Conservation (phyloP, 1,284 basidiomycete species). For the Dichomitus squalens region DNA sequence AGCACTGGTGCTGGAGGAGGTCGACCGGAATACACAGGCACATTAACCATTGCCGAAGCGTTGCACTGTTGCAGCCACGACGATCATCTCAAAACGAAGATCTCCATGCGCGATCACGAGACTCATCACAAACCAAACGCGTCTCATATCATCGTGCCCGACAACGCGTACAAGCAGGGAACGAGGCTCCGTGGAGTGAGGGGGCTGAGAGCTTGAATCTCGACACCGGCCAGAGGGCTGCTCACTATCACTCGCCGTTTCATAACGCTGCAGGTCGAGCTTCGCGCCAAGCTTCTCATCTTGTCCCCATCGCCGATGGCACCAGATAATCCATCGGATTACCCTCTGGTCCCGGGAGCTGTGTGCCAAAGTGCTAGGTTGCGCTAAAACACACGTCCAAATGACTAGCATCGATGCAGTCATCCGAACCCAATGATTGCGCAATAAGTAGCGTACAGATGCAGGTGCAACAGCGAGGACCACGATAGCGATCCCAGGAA, state of each 20-base stretch:
- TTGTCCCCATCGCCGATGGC: neutral
- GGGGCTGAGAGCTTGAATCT: too few species aligned
- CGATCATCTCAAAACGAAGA: slow-evolving; percentile 4
- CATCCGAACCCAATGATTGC: slow-evolving; percentile 13
- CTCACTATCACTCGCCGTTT: too few species aligned
- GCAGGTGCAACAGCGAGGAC: neutral
- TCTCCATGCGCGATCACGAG: slow-evolving; percentile 16
- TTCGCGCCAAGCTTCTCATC: neutral
- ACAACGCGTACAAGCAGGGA: neutral
- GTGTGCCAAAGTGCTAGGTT: neutral
- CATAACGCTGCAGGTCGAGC: neutral
- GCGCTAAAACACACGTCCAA: slow-evolving; percentile 1
- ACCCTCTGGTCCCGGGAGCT: neutral
- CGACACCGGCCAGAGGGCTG: too few species aligned
- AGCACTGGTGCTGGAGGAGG: too few species aligned
- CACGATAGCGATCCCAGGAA: slow-evolving; percentile 1
- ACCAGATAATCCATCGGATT: slow-evolving; percentile 2
- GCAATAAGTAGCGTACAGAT: slow-evolving; percentile 11
- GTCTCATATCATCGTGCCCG: neutral
- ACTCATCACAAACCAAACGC: too few species aligned
- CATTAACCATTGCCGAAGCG: too few species aligned
- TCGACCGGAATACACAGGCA: too few species aligned
- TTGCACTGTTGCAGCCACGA: too few species aligned
- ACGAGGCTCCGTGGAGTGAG: too few species aligned
- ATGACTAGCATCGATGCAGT: slow-evolving; percentile 1